Base-by-base conservation (phyloP, 202 grass and related monocot genomes). In the Alloteropsis angusta region DNA sequence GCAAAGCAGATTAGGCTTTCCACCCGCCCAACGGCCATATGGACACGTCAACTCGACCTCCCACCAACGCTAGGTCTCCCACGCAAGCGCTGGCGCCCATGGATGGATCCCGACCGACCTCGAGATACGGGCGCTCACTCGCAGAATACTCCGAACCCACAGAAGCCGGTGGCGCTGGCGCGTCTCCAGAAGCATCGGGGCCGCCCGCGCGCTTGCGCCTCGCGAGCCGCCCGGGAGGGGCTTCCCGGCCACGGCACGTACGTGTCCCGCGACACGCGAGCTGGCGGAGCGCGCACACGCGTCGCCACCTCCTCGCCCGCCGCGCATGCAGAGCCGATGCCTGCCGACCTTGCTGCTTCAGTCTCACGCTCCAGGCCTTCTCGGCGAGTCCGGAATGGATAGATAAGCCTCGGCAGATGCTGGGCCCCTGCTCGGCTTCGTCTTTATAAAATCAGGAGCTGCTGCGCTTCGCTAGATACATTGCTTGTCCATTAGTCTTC, bases 391-490 rank as follows among this genome's bases (percentile, higher is more conserved):
- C 28, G 44, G 44, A 48, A 50, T 30, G 18, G 47, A 72, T 53
- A 7, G 68, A 53, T 72, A 54, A 19, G 68, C 28, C 17, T 30
- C 14, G 22, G 43, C 14, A 12, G 15, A 8, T 16, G 42, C 7
- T 68, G 28, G 57, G n/a, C 34, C 60, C 17, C 32, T 35, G 3
- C 10, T 11, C 23, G 34, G 8, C 60, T 0, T 5, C 17, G 47
- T n/a, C 68, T 72, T 72, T 72, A 72, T 72, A 72, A 72, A 72
- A 72, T 7, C 28, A 14, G 47, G 46, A 71, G 2, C 68, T 13
- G 68, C 46, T 10, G 43, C n/a, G 11, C 2, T 37, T 15, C 8
- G 15, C 38, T 1, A 63, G 19, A 11, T 42, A 68, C 55, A 1
- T 9, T 68, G 41, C 4, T 9, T 68, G 41, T 45, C 22, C 41